phyloP scores from a whole-genome alignment of 176 grass and related monocot genomes.

The Cenchrus americanus region DNA sequence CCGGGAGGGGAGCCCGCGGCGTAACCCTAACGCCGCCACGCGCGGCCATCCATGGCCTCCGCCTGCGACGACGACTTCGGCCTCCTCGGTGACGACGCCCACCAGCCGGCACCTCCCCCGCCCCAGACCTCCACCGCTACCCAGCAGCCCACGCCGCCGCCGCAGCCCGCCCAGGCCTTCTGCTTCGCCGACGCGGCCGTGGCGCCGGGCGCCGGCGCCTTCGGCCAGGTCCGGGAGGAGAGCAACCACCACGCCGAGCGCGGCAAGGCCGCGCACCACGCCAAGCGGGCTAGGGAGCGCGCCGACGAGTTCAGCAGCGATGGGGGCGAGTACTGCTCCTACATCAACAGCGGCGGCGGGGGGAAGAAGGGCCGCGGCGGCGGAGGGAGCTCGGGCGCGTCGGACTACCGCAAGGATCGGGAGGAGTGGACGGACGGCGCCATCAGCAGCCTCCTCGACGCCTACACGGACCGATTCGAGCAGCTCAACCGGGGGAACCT shows the following conservation, averaged over 20 bases:
- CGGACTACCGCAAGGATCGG: slow-evolving; percentile 88
- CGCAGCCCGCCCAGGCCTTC: slow-evolving; percentile 36
- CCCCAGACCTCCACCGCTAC: slow-evolving; percentile 14
- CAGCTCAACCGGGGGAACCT: slow-evolving; percentile 88
- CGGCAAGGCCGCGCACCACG: slow-evolving; percentile 32
- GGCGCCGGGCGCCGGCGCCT: slow-evolving; percentile 24
- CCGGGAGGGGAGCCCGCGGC: slow-evolving; percentile 51
- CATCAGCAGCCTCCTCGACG: slow-evolving; percentile 77
- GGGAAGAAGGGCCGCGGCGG: slow-evolving; percentile 50
- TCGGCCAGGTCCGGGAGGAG: slow-evolving; percentile 49
- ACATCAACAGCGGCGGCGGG: slow-evolving; percentile 54
- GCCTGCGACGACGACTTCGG: slow-evolving; percentile 79
- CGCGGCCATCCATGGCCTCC: slow-evolving; percentile 74
- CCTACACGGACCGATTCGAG: slow-evolving; percentile 82
- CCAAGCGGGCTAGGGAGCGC: slow-evolving; percentile 67
- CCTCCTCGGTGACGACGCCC: slow-evolving; percentile 71
- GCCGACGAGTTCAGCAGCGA: slow-evolving; percentile 77
- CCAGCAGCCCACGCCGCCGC: slow-evolving; percentile 42
- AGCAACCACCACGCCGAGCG: slow-evolving; percentile 59
- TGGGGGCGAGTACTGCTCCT: slow-evolving; percentile 75
- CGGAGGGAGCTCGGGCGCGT: slow-evolving; percentile 10
- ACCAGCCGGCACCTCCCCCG: slow-evolving; percentile 38
- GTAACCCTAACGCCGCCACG: slow-evolving; percentile 74
- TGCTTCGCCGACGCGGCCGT: slow-evolving; percentile 46
- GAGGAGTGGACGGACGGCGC: slow-evolving; percentile 98